Evolutionary conservation across 305 asterid genomes (phyloP), one percentile per base, ranked within the genome.

Genomic region (Fraxinus sp.): DNA sequence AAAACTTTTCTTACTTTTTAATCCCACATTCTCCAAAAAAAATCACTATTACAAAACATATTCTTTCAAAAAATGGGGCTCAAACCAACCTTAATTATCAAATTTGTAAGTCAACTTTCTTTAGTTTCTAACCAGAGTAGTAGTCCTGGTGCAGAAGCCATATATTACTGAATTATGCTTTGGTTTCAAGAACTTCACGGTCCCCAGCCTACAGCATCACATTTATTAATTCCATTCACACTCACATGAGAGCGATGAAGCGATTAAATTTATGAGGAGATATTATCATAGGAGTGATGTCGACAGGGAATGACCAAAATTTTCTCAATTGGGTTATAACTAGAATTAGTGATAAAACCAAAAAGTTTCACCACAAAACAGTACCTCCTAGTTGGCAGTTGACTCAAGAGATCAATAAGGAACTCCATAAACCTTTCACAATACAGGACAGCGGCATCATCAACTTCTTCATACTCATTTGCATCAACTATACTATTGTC

Each of bases 341-440:
- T 52, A 24, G n/a, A 30, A 30, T 24, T 6, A 33, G 32, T 10
- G n/a, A 9, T 52, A 33, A 68, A 66, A 30, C 28, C 8, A 11
- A 78, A 14, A 49, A 4, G 55, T 59, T 71, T 14, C 52, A 62
- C 71, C 16, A 82, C 62, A 66, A 77, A 74, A 79, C 26, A 77
- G 68, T 87, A 96, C 99, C 99, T 96, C 86, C 99, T 90, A 33
- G 99, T 96, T 46, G 99, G 98, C 82, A 94, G 90, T 88, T 96
- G 98, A 91, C 99, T 96, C 93, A 96, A 89, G 87, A 96, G 98
- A 91, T 96, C 99, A 88, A 96, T 94, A 81, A 96, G 97, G 86
- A 96, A 91, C 86, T 96, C 99, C 97, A 96, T 91, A 89, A 96
- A 96, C 85, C 99, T 90, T 89, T 94, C 99, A 81, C 98, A 96